Evolutionary conservation across 1,284 basidiomycete species (phyloP).

Genomic region (Tilletia horrida): DNA sequence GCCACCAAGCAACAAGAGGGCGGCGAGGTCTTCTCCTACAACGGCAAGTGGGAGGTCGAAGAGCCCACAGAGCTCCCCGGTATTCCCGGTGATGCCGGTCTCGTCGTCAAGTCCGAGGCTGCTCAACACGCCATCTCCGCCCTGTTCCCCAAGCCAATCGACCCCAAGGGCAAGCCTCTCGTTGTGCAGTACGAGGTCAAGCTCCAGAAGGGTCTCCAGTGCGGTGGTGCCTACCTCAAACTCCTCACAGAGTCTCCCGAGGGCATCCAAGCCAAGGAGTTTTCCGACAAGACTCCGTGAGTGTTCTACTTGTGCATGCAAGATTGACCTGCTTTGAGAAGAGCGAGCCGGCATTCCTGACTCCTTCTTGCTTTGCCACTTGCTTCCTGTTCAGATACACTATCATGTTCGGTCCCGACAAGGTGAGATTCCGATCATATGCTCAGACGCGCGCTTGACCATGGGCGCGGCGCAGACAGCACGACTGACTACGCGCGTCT

Average conservation of each 20-base stretch:
- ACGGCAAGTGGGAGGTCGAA: slow-evolving; percentile 95
- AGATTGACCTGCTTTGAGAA: too few species aligned
- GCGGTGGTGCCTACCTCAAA: slow-evolving; percentile 98
- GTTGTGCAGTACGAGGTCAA: slow-evolving; percentile 95
- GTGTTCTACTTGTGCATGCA: slow-evolving; percentile 41
- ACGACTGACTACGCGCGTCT: slow-evolving; percentile 13
- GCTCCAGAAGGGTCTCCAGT: slow-evolving; percentile 98
- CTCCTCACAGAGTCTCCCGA: slow-evolving; percentile 65
- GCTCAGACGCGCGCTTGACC: not conserved
- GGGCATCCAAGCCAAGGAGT: slow-evolving; percentile 49
- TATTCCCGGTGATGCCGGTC: slow-evolving; percentile 55
- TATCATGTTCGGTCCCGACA: slow-evolving; percentile 55
- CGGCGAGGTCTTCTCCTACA: slow-evolving; percentile 72
- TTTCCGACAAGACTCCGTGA: slow-evolving; percentile 52
- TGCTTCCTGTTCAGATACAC: slow-evolving; percentile 35
- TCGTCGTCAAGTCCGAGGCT: slow-evolving; percentile 69
- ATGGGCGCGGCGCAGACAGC: slow-evolving; percentile 12
- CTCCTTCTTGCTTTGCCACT: not conserved
- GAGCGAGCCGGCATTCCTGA: not conserved
- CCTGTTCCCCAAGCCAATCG: slow-evolving; percentile 73
- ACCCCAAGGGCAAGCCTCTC: slow-evolving; percentile 77
- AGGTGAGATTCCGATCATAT: slow-evolving; percentile 28
- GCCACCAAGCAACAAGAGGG: slow-evolving; percentile 74
- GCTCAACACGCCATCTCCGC: slow-evolving; percentile 97
- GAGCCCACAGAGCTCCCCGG: slow-evolving; percentile 70